phyloP scores from a whole-genome alignment of 306 rosid genomes.

The Prunus campanulata region DNA sequence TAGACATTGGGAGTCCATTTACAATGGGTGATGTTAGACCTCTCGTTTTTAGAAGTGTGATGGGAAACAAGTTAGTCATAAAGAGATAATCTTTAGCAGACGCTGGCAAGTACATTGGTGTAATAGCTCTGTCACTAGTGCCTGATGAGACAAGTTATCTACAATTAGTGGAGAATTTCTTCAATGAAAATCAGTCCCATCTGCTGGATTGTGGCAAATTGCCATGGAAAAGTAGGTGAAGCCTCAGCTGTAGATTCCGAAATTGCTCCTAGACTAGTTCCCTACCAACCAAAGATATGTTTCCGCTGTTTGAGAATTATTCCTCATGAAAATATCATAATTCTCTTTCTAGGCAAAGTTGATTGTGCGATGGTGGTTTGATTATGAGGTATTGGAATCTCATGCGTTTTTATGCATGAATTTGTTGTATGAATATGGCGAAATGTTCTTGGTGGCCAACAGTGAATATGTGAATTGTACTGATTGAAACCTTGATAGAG shows the following conservation, averaged over 20 bases:
- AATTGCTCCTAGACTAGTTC: conserved; percentile 47
- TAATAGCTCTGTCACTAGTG: conserved; percentile 53
- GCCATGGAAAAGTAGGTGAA: conserved; percentile 47
- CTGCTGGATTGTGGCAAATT: conserved; percentile 48
- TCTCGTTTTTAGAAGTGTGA: conserved; percentile 26
- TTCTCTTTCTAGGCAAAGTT: conserved; percentile 43
- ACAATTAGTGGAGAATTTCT: conserved; percentile 71
- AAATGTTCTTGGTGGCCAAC: conserved; percentile 72
- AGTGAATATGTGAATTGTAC: conserved; percentile 61
- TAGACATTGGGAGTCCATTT: conserved; percentile 36
- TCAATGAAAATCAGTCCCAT: conserved; percentile 52
- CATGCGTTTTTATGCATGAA: conserved; percentile 40
- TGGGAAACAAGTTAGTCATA: conserved; percentile 46
- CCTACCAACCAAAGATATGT: conserved; percentile 60
- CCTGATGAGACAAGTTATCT: conserved; percentile 51
- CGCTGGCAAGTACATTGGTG: conserved; percentile 47
- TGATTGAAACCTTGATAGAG: conserved; percentile 61
- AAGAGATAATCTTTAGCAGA: conserved; percentile 40
- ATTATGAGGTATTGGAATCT: conserved; percentile 53
- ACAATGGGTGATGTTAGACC: conserved; percentile 34
- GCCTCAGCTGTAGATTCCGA: conserved; percentile 61
- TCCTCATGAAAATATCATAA: conserved; percentile 43
- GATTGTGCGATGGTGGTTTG: conserved; percentile 51
- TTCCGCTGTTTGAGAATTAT: conserved; percentile 69
- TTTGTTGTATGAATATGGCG: conserved; percentile 45